Evolutionary conservation across 352 stramenopile genomes (phyloP).

Genomic region (Globisporangium iwayamae): DNA sequence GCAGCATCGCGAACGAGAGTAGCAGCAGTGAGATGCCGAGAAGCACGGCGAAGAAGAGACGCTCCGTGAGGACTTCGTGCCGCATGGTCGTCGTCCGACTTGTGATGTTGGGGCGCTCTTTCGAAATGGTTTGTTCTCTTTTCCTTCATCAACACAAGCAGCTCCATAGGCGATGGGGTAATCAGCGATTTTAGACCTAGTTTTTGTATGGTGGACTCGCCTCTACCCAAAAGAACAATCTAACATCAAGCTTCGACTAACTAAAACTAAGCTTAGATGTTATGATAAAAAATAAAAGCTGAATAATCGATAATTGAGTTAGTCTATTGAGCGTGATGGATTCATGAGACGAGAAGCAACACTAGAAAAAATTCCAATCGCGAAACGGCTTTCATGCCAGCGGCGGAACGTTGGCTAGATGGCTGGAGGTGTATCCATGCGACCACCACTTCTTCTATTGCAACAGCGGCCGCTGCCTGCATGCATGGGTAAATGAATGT

Average conservation of each 20-base stretch:
- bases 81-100: constrained; percentile 13
- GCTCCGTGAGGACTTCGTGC: constrained; percentile 38
- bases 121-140: not conserved
- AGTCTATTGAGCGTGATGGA: not conserved
- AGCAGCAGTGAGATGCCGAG: constrained; percentile 50
- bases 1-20: constrained; percentile 58
- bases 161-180: not conserved
- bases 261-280: not conserved
- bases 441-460: too few relatives aligned
- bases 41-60: constrained; percentile 51
- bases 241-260: not conserved
- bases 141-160: not conserved
- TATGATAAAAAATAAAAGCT: not conserved
- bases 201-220: not conserved
- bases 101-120: not conserved
- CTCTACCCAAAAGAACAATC: not conserved
- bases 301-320: not conserved
- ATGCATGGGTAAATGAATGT: too few relatives aligned
- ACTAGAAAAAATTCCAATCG: not conserved
- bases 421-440: too few relatives aligned
- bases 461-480: too few relatives aligned
- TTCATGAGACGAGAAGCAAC: not conserved
- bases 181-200: not conserved
- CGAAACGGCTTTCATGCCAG: constrained; percentile 3
- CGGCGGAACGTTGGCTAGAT: too few relatives aligned